Evolutionary conservation across 306 rosid genomes (phyloP).

Genomic region (Sechiopsis laciniata): DNA sequence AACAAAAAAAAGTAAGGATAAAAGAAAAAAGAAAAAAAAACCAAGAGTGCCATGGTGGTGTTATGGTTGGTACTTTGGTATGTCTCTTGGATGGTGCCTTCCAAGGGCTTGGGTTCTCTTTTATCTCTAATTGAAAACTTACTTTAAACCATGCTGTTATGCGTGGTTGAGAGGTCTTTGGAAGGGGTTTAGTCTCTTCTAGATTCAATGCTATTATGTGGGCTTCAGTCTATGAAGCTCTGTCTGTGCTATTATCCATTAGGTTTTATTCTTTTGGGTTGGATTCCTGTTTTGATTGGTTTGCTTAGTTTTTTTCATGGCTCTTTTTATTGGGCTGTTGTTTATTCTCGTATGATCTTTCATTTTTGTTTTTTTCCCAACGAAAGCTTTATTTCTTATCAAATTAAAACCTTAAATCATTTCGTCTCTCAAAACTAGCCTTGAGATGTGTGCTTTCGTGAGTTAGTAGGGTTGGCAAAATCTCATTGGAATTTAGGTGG

Average conservation of each 20-base stretch:
- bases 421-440: neutral
- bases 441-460: neutral
- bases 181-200: neutral
- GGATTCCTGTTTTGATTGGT: neutral
- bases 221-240: neutral
- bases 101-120: neutral
- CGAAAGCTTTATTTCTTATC: neutral
- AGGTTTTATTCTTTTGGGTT: neutral
- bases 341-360: neutral
- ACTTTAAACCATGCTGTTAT: neutral
- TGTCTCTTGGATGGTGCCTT: slow-evolving; percentile 4
- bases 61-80: neutral
- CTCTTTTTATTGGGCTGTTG: neutral
- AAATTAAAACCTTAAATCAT: neutral
- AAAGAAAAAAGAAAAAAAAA: no score
- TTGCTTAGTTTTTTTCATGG: neutral
- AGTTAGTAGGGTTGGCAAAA: neutral
- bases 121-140: neutral
- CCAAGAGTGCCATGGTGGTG: neutral
- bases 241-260: neutral
- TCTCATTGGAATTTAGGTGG: neutral
- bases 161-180: neutral
- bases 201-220: neutral
- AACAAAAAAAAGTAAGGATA: no score
- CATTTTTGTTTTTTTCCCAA: neutral